Evolutionary conservation across 495 filamentous ascomycete species (phyloP).

Genomic region (Penicillium desertorum): DNA sequence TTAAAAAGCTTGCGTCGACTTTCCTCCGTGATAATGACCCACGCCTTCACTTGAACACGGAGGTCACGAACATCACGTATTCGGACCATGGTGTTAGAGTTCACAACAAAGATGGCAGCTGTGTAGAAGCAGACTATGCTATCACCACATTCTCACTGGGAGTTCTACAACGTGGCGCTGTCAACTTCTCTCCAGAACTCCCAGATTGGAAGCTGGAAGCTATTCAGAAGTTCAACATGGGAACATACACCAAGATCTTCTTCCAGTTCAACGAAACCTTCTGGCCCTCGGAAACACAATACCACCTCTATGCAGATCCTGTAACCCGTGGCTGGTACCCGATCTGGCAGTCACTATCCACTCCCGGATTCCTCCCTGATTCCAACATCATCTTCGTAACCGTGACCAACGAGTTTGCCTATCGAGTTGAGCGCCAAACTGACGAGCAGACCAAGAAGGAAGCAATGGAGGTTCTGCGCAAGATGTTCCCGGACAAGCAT

Average conservation of each 20-base stretch:
- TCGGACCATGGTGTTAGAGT: conserved; percentile 55
- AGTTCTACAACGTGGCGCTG: conserved; percentile 64
- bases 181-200: conserved; percentile 60
- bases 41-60: conserved; percentile 60
- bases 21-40: conserved; percentile 58
- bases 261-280: conserved; percentile 70
- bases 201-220: conserved; percentile 67
- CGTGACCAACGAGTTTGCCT: conserved; percentile 59
- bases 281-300: conserved; percentile 69
- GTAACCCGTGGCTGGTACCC: conserved; percentile 66
- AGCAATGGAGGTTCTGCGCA: conserved; percentile 60
- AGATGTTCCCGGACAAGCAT: conserved; percentile 62
- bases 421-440: conserved; percentile 61
- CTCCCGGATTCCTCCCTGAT: conserved; percentile 58
- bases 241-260: conserved; percentile 79
- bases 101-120: conserved; percentile 55
- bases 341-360: conserved; percentile 66
- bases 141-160: conserved; percentile 65
- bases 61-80: conserved; percentile 61
- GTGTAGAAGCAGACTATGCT: conserved; percentile 60
- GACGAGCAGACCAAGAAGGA: conserved; percentile 61
- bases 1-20: conserved; percentile 59
- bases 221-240: conserved; percentile 69
- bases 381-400: conserved; percentile 71
- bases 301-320: conserved; percentile 69